Conservation (phyloP, 2,329 filamentous ascomycete genomes). For the Bipolaris bicolor region DNA sequence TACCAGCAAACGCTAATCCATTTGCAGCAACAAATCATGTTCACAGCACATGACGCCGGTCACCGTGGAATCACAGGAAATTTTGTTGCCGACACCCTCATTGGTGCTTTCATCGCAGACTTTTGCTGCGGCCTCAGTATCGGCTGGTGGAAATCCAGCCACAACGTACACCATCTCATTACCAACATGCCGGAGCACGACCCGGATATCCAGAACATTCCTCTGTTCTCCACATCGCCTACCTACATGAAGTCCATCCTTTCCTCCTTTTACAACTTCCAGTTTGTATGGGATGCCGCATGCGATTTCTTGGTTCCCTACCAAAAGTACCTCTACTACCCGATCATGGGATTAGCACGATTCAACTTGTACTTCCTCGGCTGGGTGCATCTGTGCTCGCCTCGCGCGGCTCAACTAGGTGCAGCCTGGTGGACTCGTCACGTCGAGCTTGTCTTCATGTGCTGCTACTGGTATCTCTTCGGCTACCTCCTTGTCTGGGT, state of each 20-base stretch:
- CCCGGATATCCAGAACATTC: constrained; percentile 65
- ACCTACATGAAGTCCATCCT: constrained; percentile 74
- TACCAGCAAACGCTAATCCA: constrained; percentile 15
- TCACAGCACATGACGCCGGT: constrained; percentile 69
- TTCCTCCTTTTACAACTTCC: constrained; percentile 81
- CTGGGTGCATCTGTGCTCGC: constrained; percentile 75
- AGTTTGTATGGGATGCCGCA: constrained; percentile 78
- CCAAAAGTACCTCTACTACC: constrained; percentile 84
- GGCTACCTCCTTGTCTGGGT: constrained; percentile 81
- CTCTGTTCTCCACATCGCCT: constrained; percentile 86
- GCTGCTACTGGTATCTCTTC: constrained; percentile 87
- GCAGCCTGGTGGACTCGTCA: constrained; percentile 83
- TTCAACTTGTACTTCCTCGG: constrained; percentile 87
- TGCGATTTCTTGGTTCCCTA: constrained; percentile 73
- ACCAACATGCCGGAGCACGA: constrained; percentile 65
- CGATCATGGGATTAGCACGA: constrained; percentile 77
- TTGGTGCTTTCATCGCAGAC: constrained; percentile 68
- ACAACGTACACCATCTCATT: constrained; percentile 71
- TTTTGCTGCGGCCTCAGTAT: constrained; percentile 70
- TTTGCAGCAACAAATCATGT: constrained; percentile 69
- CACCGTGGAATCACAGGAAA: constrained; percentile 67
- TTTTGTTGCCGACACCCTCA: constrained; percentile 64
- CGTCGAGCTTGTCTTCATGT: constrained; percentile 76
- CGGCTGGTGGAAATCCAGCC: constrained; percentile 73
- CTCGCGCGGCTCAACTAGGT: constrained; percentile 74